Evolutionary conservation across 202 grass and related monocot species (phyloP), one percentile per base, ranked within the genome.

Genomic region (Eragrostis tef): DNA sequence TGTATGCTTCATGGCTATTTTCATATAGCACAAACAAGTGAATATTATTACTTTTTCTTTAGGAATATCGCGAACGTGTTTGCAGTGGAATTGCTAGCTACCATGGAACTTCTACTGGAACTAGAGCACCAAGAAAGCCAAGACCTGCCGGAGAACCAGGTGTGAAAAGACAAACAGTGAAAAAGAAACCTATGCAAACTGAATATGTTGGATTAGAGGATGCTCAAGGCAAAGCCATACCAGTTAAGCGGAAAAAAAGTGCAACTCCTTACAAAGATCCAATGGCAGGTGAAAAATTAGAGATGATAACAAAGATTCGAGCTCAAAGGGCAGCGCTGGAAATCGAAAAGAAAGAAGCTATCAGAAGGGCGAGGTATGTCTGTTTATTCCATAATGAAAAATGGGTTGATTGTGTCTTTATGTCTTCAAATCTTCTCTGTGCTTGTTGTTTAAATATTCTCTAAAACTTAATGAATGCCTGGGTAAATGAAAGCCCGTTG

Each of bases 1-100:
- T 73, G 49, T 63, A 76, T 21, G 63, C 58, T 51, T 69, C 16
- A 79, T 42, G 74, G 11, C 59, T 71, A 57, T 66, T 34, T 75
- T 64, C 13, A 63, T 80, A 53, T 46, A 57, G n/a, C 61, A 64
- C 47, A 60, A 56, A 54, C 48, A 81, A 67, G n/a, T 67, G 5
- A 49, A 21, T 15, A 65, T 41, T 60, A 11, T 39, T 15, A 46
- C 21, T 74, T 47, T 56, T 9, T 14, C 82, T 63, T 13, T 81
- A 94, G 95, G 92, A 80, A 67, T 98, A 98, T 64, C 88, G 95
- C 77, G 82, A 91, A 59, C 90, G 95, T 77, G 95, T 98, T 88
- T 94, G 88, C 51, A 88, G 60, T 88, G 95, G 83, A 80, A 87
- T 94, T 84, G 75, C 79, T 62, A 93, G 73, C 65, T 86, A 93